Conservation (phyloP, 805 yeast species). For the Lipomyces starkeyi region DNA sequence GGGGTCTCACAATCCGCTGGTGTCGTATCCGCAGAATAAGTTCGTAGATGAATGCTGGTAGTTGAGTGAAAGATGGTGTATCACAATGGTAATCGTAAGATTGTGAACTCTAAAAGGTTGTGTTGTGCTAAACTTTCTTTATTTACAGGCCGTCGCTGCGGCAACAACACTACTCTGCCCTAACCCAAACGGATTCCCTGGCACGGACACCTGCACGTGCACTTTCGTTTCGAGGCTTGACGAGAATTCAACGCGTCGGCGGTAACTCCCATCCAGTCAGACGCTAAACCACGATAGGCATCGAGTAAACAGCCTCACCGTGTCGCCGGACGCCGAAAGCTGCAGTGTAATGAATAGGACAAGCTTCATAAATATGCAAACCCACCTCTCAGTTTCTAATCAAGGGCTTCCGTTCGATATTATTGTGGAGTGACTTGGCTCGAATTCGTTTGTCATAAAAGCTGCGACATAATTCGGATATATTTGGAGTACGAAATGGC, state of each 20-base stretch:
- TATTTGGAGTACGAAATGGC: background rate
- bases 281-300: background rate
- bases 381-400: background rate
- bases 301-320: background rate
- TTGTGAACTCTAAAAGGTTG: background rate
- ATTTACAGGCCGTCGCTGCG: background rate
- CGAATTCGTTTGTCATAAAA: background rate
- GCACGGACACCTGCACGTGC: too few relatives aligned
- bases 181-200: background rate
- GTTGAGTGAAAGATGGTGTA: background rate
- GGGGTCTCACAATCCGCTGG: background rate
- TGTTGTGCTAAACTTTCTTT: background rate
- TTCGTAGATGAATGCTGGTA: background rate
- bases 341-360: background rate
- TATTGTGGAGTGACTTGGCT: background rate
- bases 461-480: background rate
- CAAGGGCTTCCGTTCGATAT: background rate
- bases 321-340: background rate
- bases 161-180: background rate
- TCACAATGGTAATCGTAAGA: background rate
- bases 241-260: too few relatives aligned
- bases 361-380: background rate
- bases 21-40: background rate
- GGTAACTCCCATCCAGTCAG: background rate
- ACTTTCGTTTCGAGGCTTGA: too few relatives aligned